Base-by-base conservation (phyloP, 1,284 basidiomycete genomes). In the Melampsora larici-populina region DNA sequence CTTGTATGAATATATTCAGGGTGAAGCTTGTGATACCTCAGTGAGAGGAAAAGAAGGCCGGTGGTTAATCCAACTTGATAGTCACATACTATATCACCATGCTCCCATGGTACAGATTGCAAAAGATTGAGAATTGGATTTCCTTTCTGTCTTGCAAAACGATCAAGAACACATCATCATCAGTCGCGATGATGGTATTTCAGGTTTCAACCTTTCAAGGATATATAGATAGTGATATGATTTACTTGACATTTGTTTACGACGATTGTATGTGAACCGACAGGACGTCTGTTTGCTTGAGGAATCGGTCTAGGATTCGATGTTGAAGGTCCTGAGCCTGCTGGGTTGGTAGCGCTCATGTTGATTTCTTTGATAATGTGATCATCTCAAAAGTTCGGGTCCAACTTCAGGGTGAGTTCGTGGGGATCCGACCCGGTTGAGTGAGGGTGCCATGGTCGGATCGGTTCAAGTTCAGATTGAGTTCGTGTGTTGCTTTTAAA, bases 41-140 rank as follows among this genome's bases (percentile, higher is more conserved):
- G 84, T 93, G 93, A 95, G 67, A 98, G 87, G 82, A 91, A 98
- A 36, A 98, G 85, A 4, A 95, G 90, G n/a, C 94, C 92, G 7
- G 93, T 93, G 33, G 94, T 96, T n/a, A 90, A 87, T 26, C 94
- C 94, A n/a, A 97, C 93, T 84, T 96, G 93, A 83, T 92, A 97
- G 83, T 99, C 97, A 4, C 91, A 90, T 4, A 92, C 87, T 75
- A 99, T 95, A 82, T 99, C 95, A 0, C 92, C 92, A 81, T 93
- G 97, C 84, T 99, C 95, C 85, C 95, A 96, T 0, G 91, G 89
- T 0, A 97, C 90, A 84, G 93, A 92, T 79, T 90, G 88, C 72
- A 99, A 91, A 79, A 88, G 88, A 79, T 91, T 89, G 9, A 98
- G 87, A 9, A 98, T 85, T 0, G 93, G 93, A 81, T 99, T 99